Evolutionary conservation across 2,329 filamentous ascomycete genomes (phyloP).

Genomic region (Penicillium italicum): DNA sequence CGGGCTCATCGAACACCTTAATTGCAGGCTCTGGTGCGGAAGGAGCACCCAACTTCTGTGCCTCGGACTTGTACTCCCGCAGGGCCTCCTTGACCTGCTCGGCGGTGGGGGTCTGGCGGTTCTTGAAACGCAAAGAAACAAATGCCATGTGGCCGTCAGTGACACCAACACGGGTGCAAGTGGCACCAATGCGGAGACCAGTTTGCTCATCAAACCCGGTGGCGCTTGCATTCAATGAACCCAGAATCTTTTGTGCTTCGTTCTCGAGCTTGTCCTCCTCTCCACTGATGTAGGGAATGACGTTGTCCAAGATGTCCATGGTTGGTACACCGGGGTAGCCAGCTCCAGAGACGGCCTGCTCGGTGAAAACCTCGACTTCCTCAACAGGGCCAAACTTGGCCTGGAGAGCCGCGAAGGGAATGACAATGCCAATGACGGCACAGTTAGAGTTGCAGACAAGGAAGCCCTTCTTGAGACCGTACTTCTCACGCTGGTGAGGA

Average conservation of each 20-base stretch:
- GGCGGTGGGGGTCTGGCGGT: conserved; percentile 67
- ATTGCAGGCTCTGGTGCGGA: conserved; percentile 81
- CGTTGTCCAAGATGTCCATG: conserved; percentile 96
- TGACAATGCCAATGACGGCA: conserved; percentile 92
- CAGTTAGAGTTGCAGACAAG: conserved; percentile 98
- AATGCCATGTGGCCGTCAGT: conserved; percentile 95
- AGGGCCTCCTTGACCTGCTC: conserved; percentile 76
- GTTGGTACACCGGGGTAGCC: conserved; percentile 66
- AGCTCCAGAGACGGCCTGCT: conserved; percentile 91
- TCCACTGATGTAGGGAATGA: conserved; percentile 87
- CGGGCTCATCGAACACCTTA: conserved; percentile 81
- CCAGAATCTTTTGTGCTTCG: conserved; percentile 92
- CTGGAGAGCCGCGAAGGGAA: conserved; percentile 88
- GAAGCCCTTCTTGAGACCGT: conserved; percentile 76
- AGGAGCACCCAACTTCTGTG: conserved; percentile 76
- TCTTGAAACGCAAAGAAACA: conserved; percentile 78
- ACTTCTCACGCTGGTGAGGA: conserved; percentile 75
- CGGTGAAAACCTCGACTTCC: conserved; percentile 80
- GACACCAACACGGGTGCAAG: conserved; percentile 92
- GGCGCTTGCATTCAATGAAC: conserved; percentile 64
- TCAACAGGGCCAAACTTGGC: conserved; percentile 75
- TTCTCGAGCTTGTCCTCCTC: conserved; percentile 96
- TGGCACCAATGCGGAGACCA: conserved; percentile 71
- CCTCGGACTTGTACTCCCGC: conserved; percentile 76
- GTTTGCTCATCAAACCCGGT: conserved; percentile 75